Evolutionary conservation across 2,329 filamentous ascomycete species (phyloP), one percentile per base, ranked within the genome.

Genomic region (Sarocladiaceae sp.): DNA sequence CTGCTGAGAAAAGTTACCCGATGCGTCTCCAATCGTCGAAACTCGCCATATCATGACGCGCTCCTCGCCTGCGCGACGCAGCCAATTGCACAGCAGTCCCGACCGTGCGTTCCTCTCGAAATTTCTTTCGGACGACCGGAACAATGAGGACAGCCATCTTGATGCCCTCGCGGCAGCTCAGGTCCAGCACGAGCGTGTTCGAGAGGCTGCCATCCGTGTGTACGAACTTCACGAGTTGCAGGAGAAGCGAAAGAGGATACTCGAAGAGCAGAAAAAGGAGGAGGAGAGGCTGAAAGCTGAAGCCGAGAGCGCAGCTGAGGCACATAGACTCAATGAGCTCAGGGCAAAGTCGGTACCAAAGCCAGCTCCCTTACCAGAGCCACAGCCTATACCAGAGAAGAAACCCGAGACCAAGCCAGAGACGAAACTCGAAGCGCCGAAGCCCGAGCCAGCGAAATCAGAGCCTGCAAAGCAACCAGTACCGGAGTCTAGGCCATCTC

Each of bases 111-210:
- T 80, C 54, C 73, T 82, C 37, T 77, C 82, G 20, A 77, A 74
- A 22, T 78, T 89, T 25, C 84, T 90, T 54, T 73, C 74, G 36
- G 79, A 83, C 50, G 76, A 80, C 28, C 77, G 80, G 31, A 83
- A 88, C 56, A 80, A 78, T 29, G 83, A 85, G 62, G 72, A 79
- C 48, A 75, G 74, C 52, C 86, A 90, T 62, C 76, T 78, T 53
- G 79, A 83, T 58, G 86, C 86, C 13, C 77, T 93, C 15, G 80
- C 79, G 42, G 78, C 79, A 44, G 86, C 86, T 3, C 81, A 82
- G 47, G 74, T 75, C 13, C 80, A 86, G 61, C 88, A 91, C 64
- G 80, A 87, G 33, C 76, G 80, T 25, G 78, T 93, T 11, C 76
- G 78, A 25, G 68, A 76, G 51, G 68, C 68, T 26, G 79, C 79